These are phyloP conservation scores for Rubroboletus satanas DNA, from an alignment of 768 basidiomycete genomes.

Conservation along the genomic window DNA sequence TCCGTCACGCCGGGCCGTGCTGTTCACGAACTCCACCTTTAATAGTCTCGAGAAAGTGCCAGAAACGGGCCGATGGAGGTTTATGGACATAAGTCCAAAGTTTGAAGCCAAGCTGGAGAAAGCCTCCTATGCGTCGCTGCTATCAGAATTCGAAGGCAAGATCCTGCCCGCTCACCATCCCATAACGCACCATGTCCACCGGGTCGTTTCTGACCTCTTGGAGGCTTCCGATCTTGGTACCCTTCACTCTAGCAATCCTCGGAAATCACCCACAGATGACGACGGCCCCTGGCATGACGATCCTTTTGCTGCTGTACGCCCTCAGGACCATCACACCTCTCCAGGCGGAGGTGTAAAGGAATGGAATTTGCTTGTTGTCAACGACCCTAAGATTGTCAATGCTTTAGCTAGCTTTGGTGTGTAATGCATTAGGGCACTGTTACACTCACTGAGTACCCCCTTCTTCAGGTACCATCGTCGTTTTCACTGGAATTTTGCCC, in stretches of 20 bases:
- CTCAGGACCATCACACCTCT: neutral
- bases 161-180: slow-evolving; percentile 69
- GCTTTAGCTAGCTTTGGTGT: slow-evolving; percentile 73
- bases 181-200: slow-evolving; percentile 60
- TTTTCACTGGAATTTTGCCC: slow-evolving; percentile 87
- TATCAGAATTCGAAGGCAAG: slow-evolving; percentile 47
- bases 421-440: neutral
- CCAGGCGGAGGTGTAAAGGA: slow-evolving; percentile 28
- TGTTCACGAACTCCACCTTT: neutral
- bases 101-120: slow-evolving; percentile 55
- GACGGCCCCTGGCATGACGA: slow-evolving; percentile 26
- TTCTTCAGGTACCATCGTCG: slow-evolving; percentile 63
- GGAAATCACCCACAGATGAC: neutral
- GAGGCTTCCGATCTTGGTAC: slow-evolving; percentile 68
- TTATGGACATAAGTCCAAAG: slow-evolving; percentile 70
- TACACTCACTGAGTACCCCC: neutral
- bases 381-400: slow-evolving; percentile 67
- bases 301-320: slow-evolving; percentile 7
- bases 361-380: slow-evolving; percentile 77
- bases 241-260: slow-evolving; percentile 30
- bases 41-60: slow-evolving; percentile 77
- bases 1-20: neutral
- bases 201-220: slow-evolving; percentile 66
- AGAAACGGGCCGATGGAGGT: slow-evolving; percentile 84
- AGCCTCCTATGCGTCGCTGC: slow-evolving; percentile 38